Evolutionary conservation across 2,329 filamentous ascomycete genomes (phyloP), one percentile per base, ranked within the genome.

Genomic region (Phyllachora maydis): DNA sequence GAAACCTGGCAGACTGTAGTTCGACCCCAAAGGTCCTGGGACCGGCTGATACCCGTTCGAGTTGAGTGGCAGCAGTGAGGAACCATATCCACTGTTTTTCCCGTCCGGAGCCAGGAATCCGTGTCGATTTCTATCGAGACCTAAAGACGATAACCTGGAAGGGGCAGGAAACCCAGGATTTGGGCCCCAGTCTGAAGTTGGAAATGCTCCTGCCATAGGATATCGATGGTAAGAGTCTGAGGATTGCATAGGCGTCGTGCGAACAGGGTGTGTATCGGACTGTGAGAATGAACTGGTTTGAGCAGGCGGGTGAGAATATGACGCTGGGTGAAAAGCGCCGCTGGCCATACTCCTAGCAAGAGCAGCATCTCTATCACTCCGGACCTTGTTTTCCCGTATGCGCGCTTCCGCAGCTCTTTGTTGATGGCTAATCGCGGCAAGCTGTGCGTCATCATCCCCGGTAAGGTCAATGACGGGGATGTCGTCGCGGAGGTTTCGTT

Each of bases 401-500:
- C 53, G 33, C 16, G 49, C 35, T 25, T 48, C 43, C 35, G 49
- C 46, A 18, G 47, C 41, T 30, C 43, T 45, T 9, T 22, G 10
- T 15, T 13, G 8, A 15, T 13, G 16, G 7, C 13, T 12, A 20
- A 5, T 11, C 3, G 2, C 7, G n/a, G 10, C 11, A 28, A 5
- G 8, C 4, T n/a, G 18, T 12, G 4, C 6, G 12, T 11, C 8
- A 11, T 28, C 38, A 23, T 26, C 38, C 39, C 27, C 34, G 22
- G 39, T 42, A 25, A 42, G 35, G 29, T 42, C 39, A 21, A 42
- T 35, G 11, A 39, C 18, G 4, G 26, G 16, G n/a, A 18, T 6
- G 18, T 29, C 24, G n/a, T 27, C 22, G 18, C 23, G 19, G 16
- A 26, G 16, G n/a, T 30, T n/a, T n/a, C 22, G 8, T 19, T 14